Evolutionary conservation across 139 green algal species (phyloP).

Genomic region (Auxenochlorella pyrenoidosa): DNA sequence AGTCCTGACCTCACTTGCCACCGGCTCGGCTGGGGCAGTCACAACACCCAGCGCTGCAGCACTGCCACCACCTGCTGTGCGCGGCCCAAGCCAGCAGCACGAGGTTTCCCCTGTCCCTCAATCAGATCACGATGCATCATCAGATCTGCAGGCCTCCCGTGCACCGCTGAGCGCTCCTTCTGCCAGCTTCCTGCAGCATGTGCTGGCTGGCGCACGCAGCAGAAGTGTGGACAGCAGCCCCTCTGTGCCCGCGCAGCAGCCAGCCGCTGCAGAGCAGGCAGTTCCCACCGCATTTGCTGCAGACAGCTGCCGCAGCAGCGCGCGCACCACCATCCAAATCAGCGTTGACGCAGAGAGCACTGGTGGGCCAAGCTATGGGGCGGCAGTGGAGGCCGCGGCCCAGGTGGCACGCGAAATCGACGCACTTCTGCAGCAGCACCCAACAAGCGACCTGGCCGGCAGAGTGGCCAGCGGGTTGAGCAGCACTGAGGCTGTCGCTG

Average conservation of each 20-base stretch:
- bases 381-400: not conserved
- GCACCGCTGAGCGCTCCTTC: not conserved
- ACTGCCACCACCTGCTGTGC: not conserved
- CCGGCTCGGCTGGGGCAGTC: not conserved
- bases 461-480: not conserved
- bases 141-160: not conserved
- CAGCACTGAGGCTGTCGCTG: not conserved
- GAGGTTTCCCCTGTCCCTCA: not conserved
- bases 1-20: not conserved
- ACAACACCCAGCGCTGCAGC: not conserved
- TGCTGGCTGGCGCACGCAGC: not conserved
- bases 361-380: not conserved
- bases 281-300: not conserved
- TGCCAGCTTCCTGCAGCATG: not conserved
- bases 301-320: not conserved
- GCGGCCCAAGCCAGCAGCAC: constrained; percentile 1
- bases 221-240: not conserved
- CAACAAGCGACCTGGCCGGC: not conserved
- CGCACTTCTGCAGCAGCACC: not conserved
- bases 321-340: not conserved
- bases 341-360: not conserved
- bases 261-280: not conserved
- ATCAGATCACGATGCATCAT: not conserved
- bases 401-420: not conserved
- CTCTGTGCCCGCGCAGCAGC: not conserved